Conservation (phyloP, 306 rosid genomes). For the Vigna unguiculata region DNA sequence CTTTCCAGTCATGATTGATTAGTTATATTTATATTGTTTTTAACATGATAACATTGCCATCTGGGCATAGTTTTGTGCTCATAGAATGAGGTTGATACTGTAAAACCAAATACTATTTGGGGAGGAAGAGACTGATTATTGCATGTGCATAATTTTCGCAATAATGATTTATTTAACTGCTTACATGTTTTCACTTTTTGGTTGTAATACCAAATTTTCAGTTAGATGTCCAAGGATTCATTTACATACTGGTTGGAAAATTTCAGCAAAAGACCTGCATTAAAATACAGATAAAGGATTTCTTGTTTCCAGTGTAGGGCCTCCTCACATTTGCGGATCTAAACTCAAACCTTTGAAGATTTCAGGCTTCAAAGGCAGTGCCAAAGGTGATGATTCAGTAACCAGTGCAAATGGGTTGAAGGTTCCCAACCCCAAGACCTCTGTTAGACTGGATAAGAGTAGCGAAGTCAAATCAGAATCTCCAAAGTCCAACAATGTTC, state of each 20-base stretch:
- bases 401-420: slow-evolving; percentile 65
- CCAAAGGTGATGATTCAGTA: slow-evolving; percentile 63
- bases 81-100: neutral
- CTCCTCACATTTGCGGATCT: slow-evolving; percentile 67
- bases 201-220: neutral
- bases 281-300: slow-evolving; percentile 40
- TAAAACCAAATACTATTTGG: slow-evolving; percentile 5
- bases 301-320: slow-evolving; percentile 83
- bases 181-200: neutral
- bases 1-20: neutral
- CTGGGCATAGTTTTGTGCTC: neutral
- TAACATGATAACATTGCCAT: too few relatives aligned
- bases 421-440: slow-evolving; percentile 58
- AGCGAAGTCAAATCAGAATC: slow-evolving; percentile 38
- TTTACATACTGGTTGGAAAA: too few relatives aligned
- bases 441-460: slow-evolving; percentile 69
- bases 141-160: slow-evolving; percentile 14
- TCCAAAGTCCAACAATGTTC: slow-evolving; percentile 58
- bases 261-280: neutral
- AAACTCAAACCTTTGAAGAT: slow-evolving; percentile 63
- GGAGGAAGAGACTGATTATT: slow-evolving; percentile 22
- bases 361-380: slow-evolving; percentile 80
- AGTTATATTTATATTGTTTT: slow-evolving; percentile 15
- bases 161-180: slow-evolving; percentile 26
- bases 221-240: neutral